Evolutionary conservation across 2,329 filamentous ascomycete species (phyloP), one percentile per base, ranked within the genome.

Genomic region (Sclerotinia subarctica): DNA sequence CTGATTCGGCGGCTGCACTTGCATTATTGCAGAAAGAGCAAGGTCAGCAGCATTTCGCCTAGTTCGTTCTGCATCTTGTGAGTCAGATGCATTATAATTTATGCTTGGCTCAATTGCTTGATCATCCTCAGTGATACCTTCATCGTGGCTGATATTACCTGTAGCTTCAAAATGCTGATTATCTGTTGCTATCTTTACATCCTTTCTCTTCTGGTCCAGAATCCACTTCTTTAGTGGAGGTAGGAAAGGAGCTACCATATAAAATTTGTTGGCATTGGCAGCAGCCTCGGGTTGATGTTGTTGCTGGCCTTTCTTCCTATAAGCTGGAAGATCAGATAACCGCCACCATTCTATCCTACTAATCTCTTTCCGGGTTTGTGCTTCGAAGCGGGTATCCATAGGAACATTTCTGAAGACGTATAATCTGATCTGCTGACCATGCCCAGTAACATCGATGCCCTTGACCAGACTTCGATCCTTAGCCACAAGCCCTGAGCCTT

Each of bases 341-440:
- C 89, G 92, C 81, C 96, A 97, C 95, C 95, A 99, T 77, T 92
- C 84, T 69, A 99, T 97, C 80, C 93, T 96, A 80, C 94, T 96
- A 76, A 99, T 99, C 79, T 99, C 96, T 79, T 98, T 98, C 67
- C 96, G 86, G 7, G 95, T 98, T 73, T 89, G 89, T 5, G 96
- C 92, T 78, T 94, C 91, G 76, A 99, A 99, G 69, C 88, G 79
- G 0, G 93, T 94, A 74, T 97, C 89, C 83, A 91, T 91, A 19
- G 93, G 92, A 3, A 99, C 88, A 71, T 93, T 89, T 65, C 93
- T 88, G 77, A 99, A 96, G 60, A 98, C 91, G 77, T 95, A 99
- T 47, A 99, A 85, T 71, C 91, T 87, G 81, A 99, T 90, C 77
- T 97, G 92, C 80, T 98, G 94, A 77, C 97, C 93, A 74, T 91